Evolutionary conservation across 1,284 basidiomycete genomes (phyloP), one percentile per base, ranked within the genome.

Genomic region (Cutaneotrichosporon cutaneum): DNA sequence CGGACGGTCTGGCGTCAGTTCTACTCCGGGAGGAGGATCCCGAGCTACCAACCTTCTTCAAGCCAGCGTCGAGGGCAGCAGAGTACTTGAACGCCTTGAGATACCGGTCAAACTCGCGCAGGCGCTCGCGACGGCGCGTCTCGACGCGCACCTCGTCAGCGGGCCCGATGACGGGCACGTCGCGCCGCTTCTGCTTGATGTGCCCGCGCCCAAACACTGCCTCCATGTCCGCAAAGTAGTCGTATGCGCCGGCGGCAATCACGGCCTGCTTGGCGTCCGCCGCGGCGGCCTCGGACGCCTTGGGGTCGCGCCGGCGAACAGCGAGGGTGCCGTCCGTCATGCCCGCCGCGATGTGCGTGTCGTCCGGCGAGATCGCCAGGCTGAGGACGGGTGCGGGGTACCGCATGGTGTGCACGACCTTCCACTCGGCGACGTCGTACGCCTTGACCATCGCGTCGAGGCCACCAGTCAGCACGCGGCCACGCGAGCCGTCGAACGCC

Each of bases 381-480:
- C 88, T 92, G 6, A 99, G 83, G 4, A 99, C 82, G 1, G 94
- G 93, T 1, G 94, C 91, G 3, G 94, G 92, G 77, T 99, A 99
- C 47, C 95, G 89, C 93, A 99, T 99, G 0, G 96, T 98, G 77
- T 99, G 96, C 10, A 95, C 89, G 32, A 99, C 96, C 71, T 90
- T 90, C 83, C 94, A 95, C 42, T 89, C 88, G 72, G 90, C 87
- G 54, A 95, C 88, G 75, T 99, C 94, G 81, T 99, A 99, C 24
- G 98, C 94, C 81, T 99, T 99, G 62, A 99, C 92, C 87, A 99
- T 90, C 68, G 94, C 93, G 76, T 99, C 96, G 64, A 99, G 82
- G 35, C 91, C 88, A 36, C 90, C 96, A 0, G 92, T 94, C 52
- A 99, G 82, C 3, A 99, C 84, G 27, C 94, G 85, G 33, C 71